phyloP scores from a whole-genome alignment of 2,329 filamentous ascomycete genomes.

The Colletotrichum camelliae region DNA sequence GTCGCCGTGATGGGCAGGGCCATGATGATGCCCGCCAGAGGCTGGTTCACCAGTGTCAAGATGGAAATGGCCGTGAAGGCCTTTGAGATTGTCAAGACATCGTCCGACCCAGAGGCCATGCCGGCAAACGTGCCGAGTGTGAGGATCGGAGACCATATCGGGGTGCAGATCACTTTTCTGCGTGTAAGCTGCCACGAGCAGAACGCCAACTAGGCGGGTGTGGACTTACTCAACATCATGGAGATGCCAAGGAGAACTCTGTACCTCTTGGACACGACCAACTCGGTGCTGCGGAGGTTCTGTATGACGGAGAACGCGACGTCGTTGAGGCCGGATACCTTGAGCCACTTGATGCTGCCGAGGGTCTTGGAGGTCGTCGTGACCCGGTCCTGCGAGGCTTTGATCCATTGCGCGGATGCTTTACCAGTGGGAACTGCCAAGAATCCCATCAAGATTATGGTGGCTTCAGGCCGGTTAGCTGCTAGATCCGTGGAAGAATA shows the following conservation, averaged over 20 bases:
- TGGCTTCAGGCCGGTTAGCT: slow-evolving; percentile 19
- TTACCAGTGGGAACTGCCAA: slow-evolving; percentile 25
- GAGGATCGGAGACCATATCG: slow-evolving; percentile 25
- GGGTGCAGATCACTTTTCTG: slow-evolving; percentile 18
- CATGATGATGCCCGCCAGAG: slow-evolving; percentile 25
- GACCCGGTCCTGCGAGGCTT: slow-evolving; percentile 54
- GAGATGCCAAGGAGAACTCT: slow-evolving; percentile 23
- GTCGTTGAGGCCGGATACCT: slow-evolving; percentile 51
- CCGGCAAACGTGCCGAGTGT: slow-evolving; percentile 26
- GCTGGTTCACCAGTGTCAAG: slow-evolving; percentile 26
- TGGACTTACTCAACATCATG: slow-evolving; percentile 19
- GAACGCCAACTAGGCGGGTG: neutral
- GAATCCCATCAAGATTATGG: slow-evolving; percentile 38
- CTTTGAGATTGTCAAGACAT: slow-evolving; percentile 17
- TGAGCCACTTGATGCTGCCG: slow-evolving; percentile 55
- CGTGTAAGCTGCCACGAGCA: neutral
- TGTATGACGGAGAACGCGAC: slow-evolving; percentile 34
- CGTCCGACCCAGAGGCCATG: neutral
- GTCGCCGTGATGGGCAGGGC: slow-evolving; percentile 25
- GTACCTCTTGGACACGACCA: slow-evolving; percentile 27
- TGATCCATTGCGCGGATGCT: slow-evolving; percentile 52
- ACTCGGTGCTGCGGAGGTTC: slow-evolving; percentile 23
- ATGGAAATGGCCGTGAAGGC: slow-evolving; percentile 26
- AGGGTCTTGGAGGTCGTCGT: slow-evolving; percentile 52
- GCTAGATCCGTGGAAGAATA: neutral